Evolutionary conservation across 257 asterid genomes (phyloP), one percentile per base, ranked within the genome.

Genomic region (Ilex aquifolium): DNA sequence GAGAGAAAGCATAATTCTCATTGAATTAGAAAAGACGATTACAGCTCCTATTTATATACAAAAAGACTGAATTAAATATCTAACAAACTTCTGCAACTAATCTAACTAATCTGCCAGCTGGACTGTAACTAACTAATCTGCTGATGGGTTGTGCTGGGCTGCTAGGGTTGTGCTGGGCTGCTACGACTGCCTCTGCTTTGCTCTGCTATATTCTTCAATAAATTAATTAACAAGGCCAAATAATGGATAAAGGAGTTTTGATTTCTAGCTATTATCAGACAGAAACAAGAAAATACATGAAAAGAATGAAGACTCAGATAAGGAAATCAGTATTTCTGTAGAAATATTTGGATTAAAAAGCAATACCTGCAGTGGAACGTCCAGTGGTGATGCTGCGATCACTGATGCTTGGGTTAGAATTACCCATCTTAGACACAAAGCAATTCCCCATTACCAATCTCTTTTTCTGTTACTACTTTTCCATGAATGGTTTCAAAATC

Each of bases 291-390:
- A 60, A 60, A 11, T 10, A 60, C 13, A 13, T 39, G 13, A 27
- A 40, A 17, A 40, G 44, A 39, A 4, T 3, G 36, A 21, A 9
- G 32, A 39, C 64, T 32, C 17, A 40, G 64, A 44, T 16, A 60
- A n/a, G 13, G 53, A 10, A 32, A 58, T 31, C 0, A 58, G 46
- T 17, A 36, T 15, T 4, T 46, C 13, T 59, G 21, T 10, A 30
- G 31, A 8, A 49, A 21, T n/a, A 58, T 30, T 31, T 13, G 15
- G 27, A 15, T 56, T 44, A 36, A 15, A n/a, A 15, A 58, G 16
- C 16, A 46, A 49, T 60, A 60, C 64, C 64, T 60, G 53, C n/a
- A 60, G 31, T 60, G 52, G 17, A 17, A 40, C 13, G 53, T 40
- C 52, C 17, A 49, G 64, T 21, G 29, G 51, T 39, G 46, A 14